Conservation (phyloP, 1,284 basidiomycete genomes). For the Trichosporon coremiiforme region DNA sequence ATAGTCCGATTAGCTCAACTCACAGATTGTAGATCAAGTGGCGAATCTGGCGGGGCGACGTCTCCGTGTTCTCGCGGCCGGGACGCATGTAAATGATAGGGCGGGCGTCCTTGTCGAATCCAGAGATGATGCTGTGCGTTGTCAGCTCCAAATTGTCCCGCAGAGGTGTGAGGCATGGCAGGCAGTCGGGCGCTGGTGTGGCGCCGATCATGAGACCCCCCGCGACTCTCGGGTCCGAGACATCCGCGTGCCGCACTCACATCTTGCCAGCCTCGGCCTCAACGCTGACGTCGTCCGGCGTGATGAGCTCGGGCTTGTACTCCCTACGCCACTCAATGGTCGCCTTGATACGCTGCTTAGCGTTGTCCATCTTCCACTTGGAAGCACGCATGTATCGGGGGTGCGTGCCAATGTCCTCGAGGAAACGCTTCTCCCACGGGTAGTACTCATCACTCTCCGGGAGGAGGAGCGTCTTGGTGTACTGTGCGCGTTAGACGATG, state of each 20-base stretch:
- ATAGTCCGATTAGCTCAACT: too few relatives aligned
- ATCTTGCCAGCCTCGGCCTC: slow-evolving; percentile 84
- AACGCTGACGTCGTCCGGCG: slow-evolving; percentile 69
- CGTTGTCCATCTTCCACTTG: slow-evolving; percentile 77
- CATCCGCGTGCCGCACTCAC: slow-evolving; percentile 58
- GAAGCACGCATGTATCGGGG: slow-evolving; percentile 79
- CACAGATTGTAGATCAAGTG: slow-evolving; percentile 81
- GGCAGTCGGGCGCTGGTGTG: background rate
- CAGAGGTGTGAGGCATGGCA: too few relatives aligned
- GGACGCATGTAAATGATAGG: slow-evolving; percentile 83
- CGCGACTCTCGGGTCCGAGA: slow-evolving; percentile 6
- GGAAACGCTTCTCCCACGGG: slow-evolving; percentile 74
- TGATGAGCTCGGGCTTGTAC: slow-evolving; percentile 77
- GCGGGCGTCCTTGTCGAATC: slow-evolving; percentile 77
- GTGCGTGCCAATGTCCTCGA: slow-evolving; percentile 70
- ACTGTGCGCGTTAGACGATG: slow-evolving; percentile 58
- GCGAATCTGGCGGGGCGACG: slow-evolving; percentile 71
- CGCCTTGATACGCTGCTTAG: slow-evolving; percentile 71
- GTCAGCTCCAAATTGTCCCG: background rate
- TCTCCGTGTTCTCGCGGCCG: slow-evolving; percentile 76
- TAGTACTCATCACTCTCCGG: slow-evolving; percentile 70
- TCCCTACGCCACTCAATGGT: slow-evolving; percentile 80
- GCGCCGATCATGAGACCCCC: background rate
- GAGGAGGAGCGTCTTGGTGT: slow-evolving; percentile 65
- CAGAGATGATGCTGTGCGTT: slow-evolving; percentile 67